phyloP scores from a whole-genome alignment of 129 eudicot species.

The Flaveria trinervia region DNA sequence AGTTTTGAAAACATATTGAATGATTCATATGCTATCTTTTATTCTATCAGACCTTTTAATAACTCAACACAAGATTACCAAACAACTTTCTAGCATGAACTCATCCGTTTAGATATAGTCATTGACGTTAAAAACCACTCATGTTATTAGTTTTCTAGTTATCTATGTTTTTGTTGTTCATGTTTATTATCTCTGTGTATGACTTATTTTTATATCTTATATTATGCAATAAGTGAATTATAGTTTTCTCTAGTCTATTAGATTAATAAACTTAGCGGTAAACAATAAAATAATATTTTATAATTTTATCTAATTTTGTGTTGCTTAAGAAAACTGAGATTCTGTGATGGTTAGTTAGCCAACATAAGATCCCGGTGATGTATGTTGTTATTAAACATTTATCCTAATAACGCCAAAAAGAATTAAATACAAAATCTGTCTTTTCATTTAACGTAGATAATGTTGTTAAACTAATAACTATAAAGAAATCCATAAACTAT shows the following conservation, averaged over 20 bases:
- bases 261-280: no score
- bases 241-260: background rate
- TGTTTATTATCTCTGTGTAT: background rate
- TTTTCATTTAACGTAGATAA: background rate
- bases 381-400: slow-evolving; percentile 5
- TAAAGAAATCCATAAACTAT: background rate
- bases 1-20: no score
- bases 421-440: slow-evolving; percentile 8
- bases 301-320: background rate
- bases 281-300: background rate
- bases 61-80: no score
- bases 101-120: no score
- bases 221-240: background rate
- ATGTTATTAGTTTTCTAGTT: background rate
- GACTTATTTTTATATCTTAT: background rate
- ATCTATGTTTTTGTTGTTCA: background rate
- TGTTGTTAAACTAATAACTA: background rate
- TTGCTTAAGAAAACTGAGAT: slow-evolving; percentile 21
- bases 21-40: no score
- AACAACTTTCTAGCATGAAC: no score
- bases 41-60: no score
- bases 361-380: slow-evolving; percentile 21
- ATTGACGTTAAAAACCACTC: background rate
- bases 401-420: slow-evolving; percentile 15
- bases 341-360: slow-evolving; percentile 39